Evolutionary conservation across 2,329 filamentous ascomycete species (phyloP).

Genomic region (Aureobasidium pullulans): DNA sequence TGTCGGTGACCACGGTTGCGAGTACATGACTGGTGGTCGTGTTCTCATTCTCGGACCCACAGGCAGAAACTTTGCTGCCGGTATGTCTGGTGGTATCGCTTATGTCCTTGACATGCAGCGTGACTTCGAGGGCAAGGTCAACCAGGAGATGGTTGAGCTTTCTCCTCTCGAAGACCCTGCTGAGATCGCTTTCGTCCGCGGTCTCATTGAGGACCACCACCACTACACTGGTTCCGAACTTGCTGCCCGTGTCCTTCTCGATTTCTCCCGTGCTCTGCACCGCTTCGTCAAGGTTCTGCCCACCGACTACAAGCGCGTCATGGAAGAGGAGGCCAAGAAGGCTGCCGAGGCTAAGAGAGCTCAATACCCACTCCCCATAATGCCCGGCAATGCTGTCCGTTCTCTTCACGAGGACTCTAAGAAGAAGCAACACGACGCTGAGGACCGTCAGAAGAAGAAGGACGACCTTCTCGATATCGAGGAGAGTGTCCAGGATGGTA

Average conservation of each 20-base stretch:
- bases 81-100: slow-evolving; percentile 97
- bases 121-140: slow-evolving; percentile 89
- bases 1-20: slow-evolving; percentile 90
- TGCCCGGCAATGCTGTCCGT: slow-evolving; percentile 58
- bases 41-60: slow-evolving; percentile 80
- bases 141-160: slow-evolving; percentile 95
- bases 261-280: slow-evolving; percentile 84
- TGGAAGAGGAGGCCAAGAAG: slow-evolving; percentile 79
- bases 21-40: slow-evolving; percentile 98
- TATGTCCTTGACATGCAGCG: slow-evolving; percentile 86
- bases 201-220: slow-evolving; percentile 91
- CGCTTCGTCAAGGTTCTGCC: slow-evolving; percentile 92
- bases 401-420: slow-evolving; percentile 46
- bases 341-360: slow-evolving; percentile 76
- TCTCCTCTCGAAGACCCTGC: slow-evolving; percentile 73
- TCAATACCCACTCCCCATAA: slow-evolving; percentile 70
- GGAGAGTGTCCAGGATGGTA: slow-evolving; percentile 77
- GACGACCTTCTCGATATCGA: slow-evolving; percentile 71
- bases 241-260: slow-evolving; percentile 84
- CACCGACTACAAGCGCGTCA: slow-evolving; percentile 90
- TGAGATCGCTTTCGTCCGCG: slow-evolving; percentile 84
- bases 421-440: slow-evolving; percentile 52
- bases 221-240: slow-evolving; percentile 96
- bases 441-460: slow-evolving; percentile 60
- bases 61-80: slow-evolving; percentile 93